Percentiles rank a stretch among this genome's conserved stretches.
phyloP scores from a whole-genome alignment of 2,329 filamentous ascomycete species.

The Colletotrichum lentis region DNA sequence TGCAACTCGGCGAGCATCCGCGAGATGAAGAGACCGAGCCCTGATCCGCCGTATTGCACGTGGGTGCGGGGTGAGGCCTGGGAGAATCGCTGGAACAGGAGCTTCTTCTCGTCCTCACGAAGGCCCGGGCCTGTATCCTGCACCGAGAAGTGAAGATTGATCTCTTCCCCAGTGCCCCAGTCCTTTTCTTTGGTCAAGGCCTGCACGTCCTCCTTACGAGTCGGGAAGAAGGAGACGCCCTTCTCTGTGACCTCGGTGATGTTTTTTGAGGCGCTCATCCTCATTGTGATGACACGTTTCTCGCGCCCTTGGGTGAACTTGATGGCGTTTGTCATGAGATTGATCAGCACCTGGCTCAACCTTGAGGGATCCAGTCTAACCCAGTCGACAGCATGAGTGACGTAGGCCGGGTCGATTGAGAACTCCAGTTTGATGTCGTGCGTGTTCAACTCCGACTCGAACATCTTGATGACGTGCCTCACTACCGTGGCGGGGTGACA shows the following conservation, averaged over 20 bases:
- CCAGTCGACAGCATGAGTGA: slow-evolving; percentile 72
- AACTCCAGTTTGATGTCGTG: slow-evolving; percentile 78
- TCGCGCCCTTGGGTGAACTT: slow-evolving; percentile 71
- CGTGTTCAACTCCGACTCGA: slow-evolving; percentile 76
- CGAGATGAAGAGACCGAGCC: slow-evolving; percentile 78
- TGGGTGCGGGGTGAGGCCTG: slow-evolving; percentile 75
- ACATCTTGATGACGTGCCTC: slow-evolving; percentile 77
- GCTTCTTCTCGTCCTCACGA: slow-evolving; percentile 69
- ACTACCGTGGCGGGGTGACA: slow-evolving; percentile 74
- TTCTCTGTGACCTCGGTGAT: slow-evolving; percentile 52
- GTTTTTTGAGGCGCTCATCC: slow-evolving; percentile 68
- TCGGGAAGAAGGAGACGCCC: slow-evolving; percentile 58
- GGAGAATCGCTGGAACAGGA: slow-evolving; percentile 74
- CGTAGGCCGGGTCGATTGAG: slow-evolving; percentile 72
- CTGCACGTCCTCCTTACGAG: slow-evolving; percentile 51
- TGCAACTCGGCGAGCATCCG: slow-evolving; percentile 79
- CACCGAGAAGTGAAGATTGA: slow-evolving; percentile 77
- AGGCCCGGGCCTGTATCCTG: slow-evolving; percentile 75
- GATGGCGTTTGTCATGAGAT: slow-evolving; percentile 74
- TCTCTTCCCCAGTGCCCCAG: slow-evolving; percentile 75
- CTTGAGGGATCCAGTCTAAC: slow-evolving; percentile 79
- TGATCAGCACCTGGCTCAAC: slow-evolving; percentile 78
- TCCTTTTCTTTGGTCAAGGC: slow-evolving; percentile 64
- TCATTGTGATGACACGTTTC: slow-evolving; percentile 67
- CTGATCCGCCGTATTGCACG: slow-evolving; percentile 76